Percentiles rank a stretch among this genome's conserved stretches.
Conservation (phyloP, 23 red algal species). For the Pyropia haitanensis region DNA sequence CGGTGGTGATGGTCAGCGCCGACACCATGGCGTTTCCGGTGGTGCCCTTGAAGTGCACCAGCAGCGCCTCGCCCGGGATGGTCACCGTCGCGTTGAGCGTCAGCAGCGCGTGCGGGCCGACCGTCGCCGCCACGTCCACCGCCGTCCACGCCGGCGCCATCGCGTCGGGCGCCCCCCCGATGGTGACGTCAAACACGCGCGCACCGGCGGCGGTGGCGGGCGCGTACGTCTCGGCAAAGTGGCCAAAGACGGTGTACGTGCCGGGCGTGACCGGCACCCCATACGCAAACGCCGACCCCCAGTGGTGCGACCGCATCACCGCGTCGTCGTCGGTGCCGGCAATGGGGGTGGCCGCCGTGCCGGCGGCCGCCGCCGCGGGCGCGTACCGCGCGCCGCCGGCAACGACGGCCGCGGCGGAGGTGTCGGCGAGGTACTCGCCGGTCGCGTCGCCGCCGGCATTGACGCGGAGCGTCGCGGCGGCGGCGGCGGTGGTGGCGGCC, state of each 20-base stretch:
- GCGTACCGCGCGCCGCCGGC: neutral
- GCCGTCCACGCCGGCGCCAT: no score
- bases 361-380: neutral
- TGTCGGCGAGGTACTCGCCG: slow-evolving; percentile 14
- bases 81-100: no score
- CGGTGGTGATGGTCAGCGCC: no score
- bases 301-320: no score
- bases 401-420: slow-evolving; percentile 7
- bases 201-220: neutral
- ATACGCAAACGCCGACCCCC: slow-evolving; percentile 9
- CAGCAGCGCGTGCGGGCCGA: no score
- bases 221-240: slow-evolving; percentile 37
- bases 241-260: slow-evolving; percentile 22
- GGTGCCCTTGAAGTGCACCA: no score
- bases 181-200: slow-evolving; percentile 19
- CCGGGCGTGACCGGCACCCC: slow-evolving; percentile 31
- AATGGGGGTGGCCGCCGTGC: no score
- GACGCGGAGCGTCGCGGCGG: slow-evolving; percentile 11
- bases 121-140: no score
- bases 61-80: no score
- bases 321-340: no score
- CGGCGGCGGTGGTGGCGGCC: neutral
- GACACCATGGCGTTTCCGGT: no score
- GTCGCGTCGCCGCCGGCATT: slow-evolving; percentile 17
- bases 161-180: no score